Base-by-base conservation (phyloP, 306 rosid species). In the Castanea sativa region DNA sequence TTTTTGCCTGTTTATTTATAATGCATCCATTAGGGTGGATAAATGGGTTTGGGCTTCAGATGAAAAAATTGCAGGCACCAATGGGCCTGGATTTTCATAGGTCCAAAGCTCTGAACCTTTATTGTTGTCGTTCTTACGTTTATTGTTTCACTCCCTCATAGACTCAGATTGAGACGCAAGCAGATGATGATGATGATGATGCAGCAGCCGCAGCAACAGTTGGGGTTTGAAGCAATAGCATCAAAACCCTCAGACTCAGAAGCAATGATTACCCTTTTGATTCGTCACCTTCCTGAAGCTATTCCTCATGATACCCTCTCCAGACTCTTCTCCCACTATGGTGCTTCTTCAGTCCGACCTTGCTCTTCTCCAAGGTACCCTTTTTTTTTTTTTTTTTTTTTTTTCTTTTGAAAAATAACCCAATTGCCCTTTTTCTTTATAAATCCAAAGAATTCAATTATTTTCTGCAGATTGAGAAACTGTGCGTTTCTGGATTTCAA, bases 261-360 rank as follows among this genome's bases (percentile, higher is more conserved):
- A 27, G 76, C 81, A 7, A 25, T 61, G 13, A 79, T 76, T n/a
- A 88, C 91, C 68, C 91, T 91, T 73, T 82, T 93, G 74, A 82
- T 93, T 59, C 89, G 87, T 57, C 94, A 93, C 80, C 86, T 93
- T 41, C 98, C 95, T 3, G 94, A 91, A 74, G 92, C 92, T 80
- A 87, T 91, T 78, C 88, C 97, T 65, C 89, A 86, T 45, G 90
- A 85, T 53, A 90, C 93, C 30, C 94, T 93, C 69, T 88, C 75
- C 79, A 90, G 91, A 3, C 88, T 93, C 79, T 74, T 93, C 58
- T 83, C 91, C 55, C 90, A 91, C 86, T 91, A 82, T 12, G 93
- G 93, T 19, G 97, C 97, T 85, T 88, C 90, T 74, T 88, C 92
- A 0, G 86, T 90, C 38, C 93, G 94, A 33, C 88, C 90, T 38